These are phyloP conservation scores for Penicillium lagena DNA, from an alignment of 495 filamentous ascomycete species.

Conservation along the genomic window DNA sequence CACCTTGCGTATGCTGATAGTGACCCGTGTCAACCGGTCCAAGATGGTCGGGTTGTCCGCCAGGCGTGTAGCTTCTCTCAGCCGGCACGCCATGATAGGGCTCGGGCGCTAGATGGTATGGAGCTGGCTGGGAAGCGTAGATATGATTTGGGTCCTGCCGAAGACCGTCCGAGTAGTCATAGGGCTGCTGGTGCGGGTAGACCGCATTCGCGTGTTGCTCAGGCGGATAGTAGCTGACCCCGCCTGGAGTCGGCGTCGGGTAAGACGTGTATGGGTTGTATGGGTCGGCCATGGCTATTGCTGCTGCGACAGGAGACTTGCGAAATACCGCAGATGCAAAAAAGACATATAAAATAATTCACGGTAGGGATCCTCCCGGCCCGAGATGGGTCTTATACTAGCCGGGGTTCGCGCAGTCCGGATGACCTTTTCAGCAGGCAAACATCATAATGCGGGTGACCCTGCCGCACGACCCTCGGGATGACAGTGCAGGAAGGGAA, in stretches of 20 bases:
- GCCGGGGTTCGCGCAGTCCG: background rate
- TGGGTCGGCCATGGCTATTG: constrained; percentile 38
- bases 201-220: constrained; percentile 11
- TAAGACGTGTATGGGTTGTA: constrained; percentile 38
- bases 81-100: constrained; percentile 23
- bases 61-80: constrained; percentile 31
- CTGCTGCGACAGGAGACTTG: background rate
- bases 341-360: no score
- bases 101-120: constrained; percentile 25
- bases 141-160: constrained; percentile 14
- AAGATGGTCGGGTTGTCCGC: constrained; percentile 26
- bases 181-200: background rate
- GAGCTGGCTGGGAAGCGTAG: constrained; percentile 17
- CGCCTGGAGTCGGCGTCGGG: constrained; percentile 16
- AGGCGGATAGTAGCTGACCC: constrained; percentile 22
- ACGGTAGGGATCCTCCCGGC: no score
- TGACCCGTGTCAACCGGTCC: constrained; percentile 42
- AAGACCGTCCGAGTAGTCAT: background rate
- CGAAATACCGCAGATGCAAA: no score
- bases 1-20: constrained; percentile 37
- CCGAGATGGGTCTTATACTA: no score
- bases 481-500: background rate
- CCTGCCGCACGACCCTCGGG: constrained; percentile 17
- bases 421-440: background rate
- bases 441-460: constrained; percentile 23